A percentile compares a stretch with the other conserved stretches of the same genome.
phyloP scores from a whole-genome alignment of 1,284 basidiomycete species.

The Trichosporon sp. region DNA sequence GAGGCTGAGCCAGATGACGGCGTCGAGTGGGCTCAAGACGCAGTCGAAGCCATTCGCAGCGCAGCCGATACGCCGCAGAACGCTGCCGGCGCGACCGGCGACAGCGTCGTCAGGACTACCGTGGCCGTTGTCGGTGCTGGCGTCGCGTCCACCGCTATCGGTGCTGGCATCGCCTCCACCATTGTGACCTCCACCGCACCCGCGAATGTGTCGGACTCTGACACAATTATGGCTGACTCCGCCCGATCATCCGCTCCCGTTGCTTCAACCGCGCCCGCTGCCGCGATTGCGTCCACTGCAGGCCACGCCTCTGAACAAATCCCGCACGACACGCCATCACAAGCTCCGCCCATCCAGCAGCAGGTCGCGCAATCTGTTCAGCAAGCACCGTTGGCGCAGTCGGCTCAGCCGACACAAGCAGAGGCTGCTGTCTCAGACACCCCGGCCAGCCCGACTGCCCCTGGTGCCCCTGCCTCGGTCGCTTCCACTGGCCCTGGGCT shows the following conservation, averaged over 20 bases:
- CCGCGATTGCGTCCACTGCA: background rate
- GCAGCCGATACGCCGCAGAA: constrained; percentile 25
- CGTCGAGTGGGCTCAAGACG: constrained; percentile 51
- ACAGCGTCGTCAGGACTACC: background rate
- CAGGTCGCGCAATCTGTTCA: background rate
- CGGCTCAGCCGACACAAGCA: background rate
- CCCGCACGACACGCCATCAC: background rate
- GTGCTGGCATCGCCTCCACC: background rate
- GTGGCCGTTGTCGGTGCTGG: background rate
- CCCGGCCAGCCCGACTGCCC: constrained; percentile 1
- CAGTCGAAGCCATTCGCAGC: constrained; percentile 42
- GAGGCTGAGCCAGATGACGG: constrained; percentile 52
- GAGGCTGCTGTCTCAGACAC: background rate
- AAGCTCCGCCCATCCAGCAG: background rate
- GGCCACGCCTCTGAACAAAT: background rate
- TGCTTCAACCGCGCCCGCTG: background rate
- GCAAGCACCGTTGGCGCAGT: background rate
- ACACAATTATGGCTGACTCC: background rate
- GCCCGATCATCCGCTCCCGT: background rate
- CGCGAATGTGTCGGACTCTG: background rate
- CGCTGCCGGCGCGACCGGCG: constrained; percentile 9
- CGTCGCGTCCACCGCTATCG: background rate
- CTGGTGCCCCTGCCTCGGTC: constrained; percentile 2
- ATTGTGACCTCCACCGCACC: background rate
- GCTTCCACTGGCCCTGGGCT: background rate